Evolutionary conservation across 495 filamentous ascomycete species (phyloP).

Genomic region (Penicillium flavigenum): DNA sequence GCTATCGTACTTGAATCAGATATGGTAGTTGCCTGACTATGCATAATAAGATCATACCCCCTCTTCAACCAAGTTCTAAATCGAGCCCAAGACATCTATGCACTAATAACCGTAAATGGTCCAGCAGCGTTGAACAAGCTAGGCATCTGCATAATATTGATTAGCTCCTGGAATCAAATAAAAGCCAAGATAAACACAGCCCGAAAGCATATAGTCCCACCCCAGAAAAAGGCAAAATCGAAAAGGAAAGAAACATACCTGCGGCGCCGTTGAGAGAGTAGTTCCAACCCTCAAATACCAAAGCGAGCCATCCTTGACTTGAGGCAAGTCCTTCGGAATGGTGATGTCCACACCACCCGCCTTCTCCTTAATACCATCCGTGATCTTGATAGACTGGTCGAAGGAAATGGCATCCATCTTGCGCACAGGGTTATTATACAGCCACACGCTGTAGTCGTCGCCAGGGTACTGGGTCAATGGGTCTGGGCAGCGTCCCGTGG

Average conservation of each 20-base stretch:
- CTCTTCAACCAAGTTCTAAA: neutral
- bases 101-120: conserved; percentile 27
- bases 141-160: conserved; percentile 28
- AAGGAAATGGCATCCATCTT: conserved; percentile 22
- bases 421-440: conserved; percentile 44
- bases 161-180: conserved; percentile 5
- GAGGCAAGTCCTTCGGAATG: conserved; percentile 31
- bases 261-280: conserved; percentile 31
- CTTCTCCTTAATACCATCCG: conserved; percentile 20
- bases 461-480: conserved; percentile 26
- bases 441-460: conserved; percentile 30
- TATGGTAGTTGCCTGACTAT: neutral
- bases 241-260: conserved; percentile 25
- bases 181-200: neutral
- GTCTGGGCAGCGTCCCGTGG: conserved; percentile 28
- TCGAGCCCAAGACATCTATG: conserved; percentile 11
- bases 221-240: neutral
- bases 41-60: neutral
- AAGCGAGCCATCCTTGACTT: conserved; percentile 31
- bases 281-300: conserved; percentile 39
- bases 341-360: conserved; percentile 28
- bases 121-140: conserved; percentile 35
- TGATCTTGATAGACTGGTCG: conserved; percentile 29
- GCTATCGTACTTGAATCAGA: neutral
- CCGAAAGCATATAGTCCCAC: neutral